These are phyloP conservation scores for Bryum argenteum DNA, from an alignment of 225 moss, liverwort and hornwort species.

Conservation along the genomic window DNA sequence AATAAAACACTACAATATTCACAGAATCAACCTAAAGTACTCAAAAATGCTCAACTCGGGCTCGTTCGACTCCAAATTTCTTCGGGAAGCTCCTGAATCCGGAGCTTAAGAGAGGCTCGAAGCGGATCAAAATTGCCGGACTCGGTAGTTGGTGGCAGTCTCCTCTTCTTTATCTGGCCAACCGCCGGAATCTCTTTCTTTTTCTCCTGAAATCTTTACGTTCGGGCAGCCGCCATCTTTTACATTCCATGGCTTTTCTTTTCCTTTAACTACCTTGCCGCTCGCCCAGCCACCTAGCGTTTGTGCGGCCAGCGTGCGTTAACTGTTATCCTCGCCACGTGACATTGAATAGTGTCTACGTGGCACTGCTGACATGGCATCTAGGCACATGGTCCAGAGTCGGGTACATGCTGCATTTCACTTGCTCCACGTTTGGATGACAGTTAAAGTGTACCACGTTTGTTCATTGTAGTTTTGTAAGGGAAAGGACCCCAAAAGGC, in stretches of 20 bases:
- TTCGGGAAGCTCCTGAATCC: background rate
- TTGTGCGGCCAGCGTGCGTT: background rate
- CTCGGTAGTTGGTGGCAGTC: background rate
- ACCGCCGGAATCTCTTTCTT: background rate
- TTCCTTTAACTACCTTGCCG: background rate
- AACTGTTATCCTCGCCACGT: background rate
- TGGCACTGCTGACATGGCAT: conserved; percentile 5
- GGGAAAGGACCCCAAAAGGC: too few relatives aligned
- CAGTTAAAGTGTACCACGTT: too few relatives aligned
- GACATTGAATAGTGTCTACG: background rate
- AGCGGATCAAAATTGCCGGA: background rate
- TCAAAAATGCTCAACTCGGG: background rate
- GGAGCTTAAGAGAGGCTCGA: background rate
- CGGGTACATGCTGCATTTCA: background rate
- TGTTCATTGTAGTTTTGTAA: too few relatives aligned
- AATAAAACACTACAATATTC: background rate
- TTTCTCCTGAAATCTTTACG: too few relatives aligned
- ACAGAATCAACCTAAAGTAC: background rate
- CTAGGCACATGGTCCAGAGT: background rate
- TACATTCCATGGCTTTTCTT: background rate
- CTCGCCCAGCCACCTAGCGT: background rate
- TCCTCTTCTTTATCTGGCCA: conserved; percentile 17
- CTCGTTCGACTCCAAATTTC: background rate
- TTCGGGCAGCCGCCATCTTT: background rate
- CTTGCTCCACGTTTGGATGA: too few relatives aligned